These are phyloP conservation scores for Salvia hispanica DNA, from an alignment of 257 asterid species.

Conservation along the genomic window DNA sequence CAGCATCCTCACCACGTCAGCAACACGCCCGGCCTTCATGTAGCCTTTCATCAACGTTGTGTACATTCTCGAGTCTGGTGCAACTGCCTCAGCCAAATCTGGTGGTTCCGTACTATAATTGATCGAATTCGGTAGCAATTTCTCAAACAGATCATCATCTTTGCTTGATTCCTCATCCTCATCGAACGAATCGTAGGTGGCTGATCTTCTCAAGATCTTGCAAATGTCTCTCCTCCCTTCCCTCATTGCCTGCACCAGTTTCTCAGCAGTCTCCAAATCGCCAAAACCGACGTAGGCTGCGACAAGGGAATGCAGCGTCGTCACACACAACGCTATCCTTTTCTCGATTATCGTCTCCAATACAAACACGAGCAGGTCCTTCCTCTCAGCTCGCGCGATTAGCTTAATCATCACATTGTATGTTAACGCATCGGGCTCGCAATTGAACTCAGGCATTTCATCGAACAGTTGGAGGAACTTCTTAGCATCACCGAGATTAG, in stretches of 20 bases:
- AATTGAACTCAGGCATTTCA: slow-evolving; percentile 69
- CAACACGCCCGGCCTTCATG: slow-evolving; percentile 76
- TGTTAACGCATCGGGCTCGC: slow-evolving; percentile 79
- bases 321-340: slow-evolving; percentile 55
- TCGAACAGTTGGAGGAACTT: slow-evolving; percentile 74
- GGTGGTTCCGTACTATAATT: slow-evolving; percentile 49
- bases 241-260: slow-evolving; percentile 77
- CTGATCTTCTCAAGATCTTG: slow-evolving; percentile 62
- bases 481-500: slow-evolving; percentile 64
- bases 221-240: slow-evolving; percentile 83
- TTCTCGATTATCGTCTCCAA: slow-evolving; percentile 75
- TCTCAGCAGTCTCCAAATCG: slow-evolving; percentile 78
- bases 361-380: slow-evolving; percentile 79
- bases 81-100: slow-evolving; percentile 46
- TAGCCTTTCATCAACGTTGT: slow-evolving; percentile 97
- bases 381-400: slow-evolving; percentile 74
- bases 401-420: slow-evolving; percentile 87
- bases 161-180: slow-evolving; percentile 26
- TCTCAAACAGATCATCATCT: slow-evolving; percentile 40
- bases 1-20: slow-evolving; percentile 83
- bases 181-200: slow-evolving; percentile 28
- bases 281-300: slow-evolving; percentile 97
- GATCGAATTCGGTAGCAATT: slow-evolving; percentile 67
- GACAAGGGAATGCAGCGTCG: slow-evolving; percentile 88
- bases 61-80: slow-evolving; percentile 82